Evolutionary conservation across 2,329 filamentous ascomycete genomes (phyloP), one percentile per base, ranked within the genome.

Genomic region (Fusarium zealandicum): DNA sequence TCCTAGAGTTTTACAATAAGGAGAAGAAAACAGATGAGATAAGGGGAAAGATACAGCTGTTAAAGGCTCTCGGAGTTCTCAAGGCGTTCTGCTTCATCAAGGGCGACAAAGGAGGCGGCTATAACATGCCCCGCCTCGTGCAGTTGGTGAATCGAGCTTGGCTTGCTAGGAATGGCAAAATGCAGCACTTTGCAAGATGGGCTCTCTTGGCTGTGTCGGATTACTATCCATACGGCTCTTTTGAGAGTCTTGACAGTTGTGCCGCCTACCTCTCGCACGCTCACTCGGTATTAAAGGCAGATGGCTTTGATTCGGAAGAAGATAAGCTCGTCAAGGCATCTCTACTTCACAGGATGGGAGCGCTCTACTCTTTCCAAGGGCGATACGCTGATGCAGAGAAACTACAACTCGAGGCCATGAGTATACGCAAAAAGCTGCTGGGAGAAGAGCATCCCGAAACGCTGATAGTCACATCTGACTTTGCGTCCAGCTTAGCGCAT

Each of bases 41-140:
- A 0, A 58, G 37, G 0, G 38, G 31, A 0, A 61, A 12, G 0
- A 4, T 61, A 2, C 57, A 49, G 2, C 32, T 61, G 22, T 18
- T 61, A 0, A 61, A 61, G 3, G 39, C 47, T 0, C 20, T 61
- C 2, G 58, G 58, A 0, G 2, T 61, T 0, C 57, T 74, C 0
- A 72, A 69, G 18, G 70, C 70, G 1, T 73, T 72, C 14, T 72
- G 68, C 8, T 69, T 73, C 20, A 39, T 72, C 0, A 49, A 42
- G 0, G 57, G 64, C 28, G 62, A 57, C 14, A 62, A 54, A 1
- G 48, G 30, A 1, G 33, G 59, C 0, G 43, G 32, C 6, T 49
- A 70, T 4, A 50, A 69, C 8, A 70, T 76, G 64, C 73, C 75
- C 42, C 68, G 70, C 1, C 69, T 76, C 0, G 63, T 76, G 0